Base-by-base conservation (phyloP, 306 rosid genomes). In the Glycine tomentella region DNA sequence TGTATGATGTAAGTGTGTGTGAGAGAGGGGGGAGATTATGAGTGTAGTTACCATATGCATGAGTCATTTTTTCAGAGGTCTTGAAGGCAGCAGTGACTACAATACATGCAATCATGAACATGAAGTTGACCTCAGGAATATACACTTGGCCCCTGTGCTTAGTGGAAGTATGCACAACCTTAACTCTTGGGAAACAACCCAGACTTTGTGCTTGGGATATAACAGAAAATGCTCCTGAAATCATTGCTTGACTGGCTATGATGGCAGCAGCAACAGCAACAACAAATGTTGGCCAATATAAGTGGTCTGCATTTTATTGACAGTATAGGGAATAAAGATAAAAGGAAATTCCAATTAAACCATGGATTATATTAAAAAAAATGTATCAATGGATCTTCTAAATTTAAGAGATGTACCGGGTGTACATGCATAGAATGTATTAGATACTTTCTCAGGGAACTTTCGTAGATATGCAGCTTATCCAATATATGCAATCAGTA, bases 191-290 rank as follows among this genome's bases (percentile, higher is more conserved):
- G 74, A 93, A 93, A 76, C 93, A 91, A 12, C 94, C 93, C 3
- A 91, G 49, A 82, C 78, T 87, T 3, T 86, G 77, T 0, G 91
- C 90, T 50, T 91, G 98, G 1, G 90, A 50, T 15, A 93, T 78
- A 2, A 91, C 89, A 2, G 94, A 76, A 75, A 93, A 93, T n/a
- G 97, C 85, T 65, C 93, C 97, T 0, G 97, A 86, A 50, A 93
- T 87, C 94, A 93, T 93, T 67, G 97, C 94, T 58, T 93, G 97
- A 74, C 97, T 91, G 0, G 94, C 94, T 58, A 93, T 91, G 10
- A 93, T 87, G 4, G 98, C 63, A 25, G 97, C 93, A 3, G 69
- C 88, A 72, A 91, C 86, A 0, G 94, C 98, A 9, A 87, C 69
- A 45, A 90, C 86, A 67, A 93, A 93, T 17, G 88, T 89, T 58